Percentiles rank a stretch among this genome's conserved stretches.
Conservation (phyloP, 495 filamentous ascomycete genomes). For the Pseudoneurospora amorphoporcata region DNA sequence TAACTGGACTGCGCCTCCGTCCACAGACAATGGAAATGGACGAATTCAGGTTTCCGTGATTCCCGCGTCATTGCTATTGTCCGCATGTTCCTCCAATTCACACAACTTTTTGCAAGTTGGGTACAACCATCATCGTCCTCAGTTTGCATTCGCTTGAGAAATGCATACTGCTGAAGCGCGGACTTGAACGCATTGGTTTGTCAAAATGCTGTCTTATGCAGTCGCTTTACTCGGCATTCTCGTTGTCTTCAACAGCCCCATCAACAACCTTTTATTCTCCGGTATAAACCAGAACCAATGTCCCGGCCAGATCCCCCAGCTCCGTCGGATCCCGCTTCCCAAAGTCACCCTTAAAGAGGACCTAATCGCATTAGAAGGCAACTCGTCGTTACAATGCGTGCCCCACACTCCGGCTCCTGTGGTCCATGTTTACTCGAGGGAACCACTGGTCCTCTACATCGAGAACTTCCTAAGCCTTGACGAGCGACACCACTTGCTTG, state of each 20-base stretch:
- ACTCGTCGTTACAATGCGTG: conserved; percentile 21
- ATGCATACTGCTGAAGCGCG: background rate
- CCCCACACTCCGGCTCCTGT: conserved; percentile 12
- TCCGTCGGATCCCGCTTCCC: conserved; percentile 28
- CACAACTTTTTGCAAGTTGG: background rate
- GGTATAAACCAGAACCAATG: background rate
- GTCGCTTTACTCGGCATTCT: conserved; percentile 15
- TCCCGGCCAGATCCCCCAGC: conserved; percentile 3
- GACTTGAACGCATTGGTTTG: background rate
- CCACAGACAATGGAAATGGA: background rate
- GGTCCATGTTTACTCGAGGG: conserved; percentile 32
- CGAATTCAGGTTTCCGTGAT: background rate
- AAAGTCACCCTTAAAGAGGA: conserved; percentile 25
- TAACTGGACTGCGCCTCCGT: background rate
- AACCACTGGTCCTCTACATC: conserved; percentile 35
- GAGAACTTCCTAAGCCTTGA: conserved; percentile 30
- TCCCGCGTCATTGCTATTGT: background rate
- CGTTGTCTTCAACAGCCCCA: conserved; percentile 16
- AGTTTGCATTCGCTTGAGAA: background rate
- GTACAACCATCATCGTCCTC: background rate
- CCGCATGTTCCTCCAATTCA: background rate
- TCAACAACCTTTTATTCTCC: conserved; percentile 11
- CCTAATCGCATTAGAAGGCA: conserved; percentile 29
- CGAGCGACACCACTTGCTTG: conserved; percentile 30
- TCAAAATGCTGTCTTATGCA: conserved; percentile 19